These are phyloP conservation scores for Gamsiella multidivaricata DNA, from an alignment of 192 early-diverging fungal species.

Conservation along the genomic window DNA sequence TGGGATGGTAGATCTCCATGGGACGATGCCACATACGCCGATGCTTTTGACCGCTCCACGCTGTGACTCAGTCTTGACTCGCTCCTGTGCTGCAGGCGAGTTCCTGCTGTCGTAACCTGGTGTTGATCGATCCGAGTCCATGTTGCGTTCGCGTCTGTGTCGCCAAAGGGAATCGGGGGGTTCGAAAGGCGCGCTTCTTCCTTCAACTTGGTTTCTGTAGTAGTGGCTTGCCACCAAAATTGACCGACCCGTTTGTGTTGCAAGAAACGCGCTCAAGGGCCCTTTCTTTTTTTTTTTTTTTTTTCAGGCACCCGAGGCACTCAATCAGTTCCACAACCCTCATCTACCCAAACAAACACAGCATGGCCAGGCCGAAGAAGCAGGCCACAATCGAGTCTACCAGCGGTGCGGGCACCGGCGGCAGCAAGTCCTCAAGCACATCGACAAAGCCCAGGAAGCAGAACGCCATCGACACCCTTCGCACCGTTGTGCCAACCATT, in stretches of 20 bases:
- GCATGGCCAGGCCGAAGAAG: conserved; percentile 33
- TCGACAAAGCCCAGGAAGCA: conserved; percentile 51
- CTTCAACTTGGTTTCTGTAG: too few species aligned
- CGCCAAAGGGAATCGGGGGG: too few species aligned
- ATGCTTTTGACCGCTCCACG: conserved; percentile 37
- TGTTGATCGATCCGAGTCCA: conserved; percentile 50
- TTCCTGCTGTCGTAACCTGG: conserved; percentile 26
- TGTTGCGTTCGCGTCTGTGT: not conserved
- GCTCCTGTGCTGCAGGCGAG: conserved; percentile 36
- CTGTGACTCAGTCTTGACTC: conserved; percentile 31
- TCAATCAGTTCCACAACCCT: not conserved
- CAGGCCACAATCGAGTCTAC: conserved; percentile 1
- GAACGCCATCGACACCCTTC: conserved; percentile 46
- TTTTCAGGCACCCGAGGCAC: not conserved
- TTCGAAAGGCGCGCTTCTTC: too few species aligned
- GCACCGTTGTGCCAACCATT: conserved; percentile 68
- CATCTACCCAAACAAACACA: not conserved
- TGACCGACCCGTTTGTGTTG: too few species aligned
- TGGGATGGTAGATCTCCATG: not conserved
- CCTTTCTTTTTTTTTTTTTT: not conserved
- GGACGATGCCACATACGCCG: conserved; percentile 12
- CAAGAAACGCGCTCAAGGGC: not conserved
- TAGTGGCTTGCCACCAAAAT: conserved; percentile 28
- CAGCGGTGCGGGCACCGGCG: not conserved
- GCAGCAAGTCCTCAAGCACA: not conserved